Evolutionary conservation across 371 early-diverging fungal genomes (phyloP), one percentile per base, ranked within the genome.

Genomic region (Thermomucor indicae-seudaticae): DNA sequence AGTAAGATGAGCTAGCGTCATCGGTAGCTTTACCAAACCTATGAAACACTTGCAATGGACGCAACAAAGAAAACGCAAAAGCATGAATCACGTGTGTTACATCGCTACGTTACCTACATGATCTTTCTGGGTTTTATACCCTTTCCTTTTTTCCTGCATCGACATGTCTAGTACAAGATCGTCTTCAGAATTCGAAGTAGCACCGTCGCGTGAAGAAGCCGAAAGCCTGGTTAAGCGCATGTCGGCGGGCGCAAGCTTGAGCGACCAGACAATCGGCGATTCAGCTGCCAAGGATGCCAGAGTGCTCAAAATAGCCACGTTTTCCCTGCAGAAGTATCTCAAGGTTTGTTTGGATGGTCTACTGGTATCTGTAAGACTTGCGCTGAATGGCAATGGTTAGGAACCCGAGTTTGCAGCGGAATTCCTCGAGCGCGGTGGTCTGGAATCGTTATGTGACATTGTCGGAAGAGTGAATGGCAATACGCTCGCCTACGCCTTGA

Each of bases 381-480:
- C 29, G 7, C 3, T 17, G 4, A 5, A 45, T 32, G 5, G 14
- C 42, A 24, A 7, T 28, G 11, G 3, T 14, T 53, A 86, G 86
- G 86, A 86, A 58, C 68, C 72, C 10, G 86, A 87, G n/a, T 87
- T 87, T 71, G 80, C 80, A n/a, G 72, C 77, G 23, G 86, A 84
- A 55, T 87, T 87, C 49, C 58, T 85, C 28, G 65, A 71, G 29
- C 64, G 70, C 32, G 82, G 79, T n/a, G 89, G 89, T 2, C 49
- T 84, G 11, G 65, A 72, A 25, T 77, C 77, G 28, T 63, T 89
- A 17, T 81, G 84, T 53, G 78, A 82, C 31, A 72, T 81, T 29
- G 80, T 86, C 25, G 62, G 69, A 31, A 78, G 68, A 27, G 58
- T 75, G 1, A 72, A 62, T 40, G 86, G 87, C 17, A 89, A 86